phyloP scores from a whole-genome alignment of 345 rosid species.

The Gossypium longicalyx region DNA sequence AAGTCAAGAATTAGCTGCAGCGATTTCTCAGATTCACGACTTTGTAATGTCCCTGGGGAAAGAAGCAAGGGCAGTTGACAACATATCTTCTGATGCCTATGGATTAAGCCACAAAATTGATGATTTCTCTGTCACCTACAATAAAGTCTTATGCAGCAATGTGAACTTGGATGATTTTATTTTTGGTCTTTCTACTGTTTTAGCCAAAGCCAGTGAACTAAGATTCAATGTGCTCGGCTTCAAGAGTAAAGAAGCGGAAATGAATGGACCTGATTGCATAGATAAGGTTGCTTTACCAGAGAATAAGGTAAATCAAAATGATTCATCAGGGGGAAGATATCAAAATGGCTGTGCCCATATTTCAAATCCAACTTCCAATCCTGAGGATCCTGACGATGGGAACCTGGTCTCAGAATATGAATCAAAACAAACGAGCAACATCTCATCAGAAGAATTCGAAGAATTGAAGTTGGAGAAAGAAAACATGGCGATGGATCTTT shows the following conservation, averaged over 20 bases:
- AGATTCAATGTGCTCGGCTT: slow-evolving; percentile 57
- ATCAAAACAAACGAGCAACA: slow-evolving; percentile 35
- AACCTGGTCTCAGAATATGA: slow-evolving; percentile 46
- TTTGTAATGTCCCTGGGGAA: slow-evolving; percentile 68
- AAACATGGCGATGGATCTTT: slow-evolving; percentile 52
- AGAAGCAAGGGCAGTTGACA: slow-evolving; percentile 58
- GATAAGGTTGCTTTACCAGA: slow-evolving; percentile 93
- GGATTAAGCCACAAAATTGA: slow-evolving; percentile 47
- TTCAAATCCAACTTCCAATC: slow-evolving; percentile 65
- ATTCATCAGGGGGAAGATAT: slow-evolving; percentile 52
- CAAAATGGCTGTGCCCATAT: slow-evolving; percentile 51
- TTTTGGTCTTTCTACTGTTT: slow-evolving; percentile 60
- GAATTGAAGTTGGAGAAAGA: slow-evolving; percentile 74
- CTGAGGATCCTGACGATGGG: slow-evolving; percentile 79
- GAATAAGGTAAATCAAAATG: slow-evolving; percentile 52
- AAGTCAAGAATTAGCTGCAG: slow-evolving; percentile 49
- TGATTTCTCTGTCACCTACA: slow-evolving; percentile 55
- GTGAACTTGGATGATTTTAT: slow-evolving; percentile 49
- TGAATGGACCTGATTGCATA: slow-evolving; percentile 81
- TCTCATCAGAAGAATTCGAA: slow-evolving; percentile 58
- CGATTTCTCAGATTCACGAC: slow-evolving; percentile 62
- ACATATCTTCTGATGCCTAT: slow-evolving; percentile 33
- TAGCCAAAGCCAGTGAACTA: slow-evolving; percentile 58
- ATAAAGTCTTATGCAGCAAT: slow-evolving; percentile 40
- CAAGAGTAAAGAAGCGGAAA: slow-evolving; percentile 55